These are phyloP conservation scores for Skeletonema marinoi DNA, from an alignment of 108 stramenopile species.

Conservation along the genomic window DNA sequence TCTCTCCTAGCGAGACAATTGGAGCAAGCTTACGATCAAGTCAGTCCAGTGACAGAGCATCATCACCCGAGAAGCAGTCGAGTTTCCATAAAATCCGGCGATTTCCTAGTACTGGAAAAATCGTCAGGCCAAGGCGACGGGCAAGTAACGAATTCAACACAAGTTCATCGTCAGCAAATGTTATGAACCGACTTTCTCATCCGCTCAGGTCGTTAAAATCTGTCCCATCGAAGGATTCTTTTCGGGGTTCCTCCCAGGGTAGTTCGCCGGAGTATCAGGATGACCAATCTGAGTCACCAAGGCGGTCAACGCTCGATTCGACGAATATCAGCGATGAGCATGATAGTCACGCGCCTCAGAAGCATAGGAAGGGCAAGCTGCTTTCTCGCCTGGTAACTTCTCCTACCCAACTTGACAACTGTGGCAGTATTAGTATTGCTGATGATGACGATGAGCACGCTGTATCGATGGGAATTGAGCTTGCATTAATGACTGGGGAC, in stretches of 20 bases:
- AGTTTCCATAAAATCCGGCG: not conserved
- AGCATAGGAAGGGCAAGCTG: not conserved
- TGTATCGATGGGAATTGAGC: slow-evolving; percentile 12
- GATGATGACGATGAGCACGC: slow-evolving; percentile 5
- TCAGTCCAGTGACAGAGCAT: not conserved
- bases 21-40: not conserved
- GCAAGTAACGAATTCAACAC: not conserved
- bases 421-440: not conserved
- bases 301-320: not conserved
- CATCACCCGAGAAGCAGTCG: not conserved
- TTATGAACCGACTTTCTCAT: not conserved
- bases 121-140: not conserved
- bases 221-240: not conserved
- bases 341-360: not conserved
- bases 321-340: not conserved
- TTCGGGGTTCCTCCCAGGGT: not conserved
- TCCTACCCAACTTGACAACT: not conserved
- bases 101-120: not conserved
- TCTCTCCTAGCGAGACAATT: not conserved
- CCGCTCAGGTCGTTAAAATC: not conserved
- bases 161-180: not conserved
- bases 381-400: not conserved
- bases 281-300: not conserved
- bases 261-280: not conserved
- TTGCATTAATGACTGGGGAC: slow-evolving; percentile 13